Percentiles rank a stretch among this genome's conserved stretches.
These are phyloP conservation scores for Penicillium sp. DNA, from an alignment of 2,329 filamentous ascomycete genomes.

Conservation along the genomic window DNA sequence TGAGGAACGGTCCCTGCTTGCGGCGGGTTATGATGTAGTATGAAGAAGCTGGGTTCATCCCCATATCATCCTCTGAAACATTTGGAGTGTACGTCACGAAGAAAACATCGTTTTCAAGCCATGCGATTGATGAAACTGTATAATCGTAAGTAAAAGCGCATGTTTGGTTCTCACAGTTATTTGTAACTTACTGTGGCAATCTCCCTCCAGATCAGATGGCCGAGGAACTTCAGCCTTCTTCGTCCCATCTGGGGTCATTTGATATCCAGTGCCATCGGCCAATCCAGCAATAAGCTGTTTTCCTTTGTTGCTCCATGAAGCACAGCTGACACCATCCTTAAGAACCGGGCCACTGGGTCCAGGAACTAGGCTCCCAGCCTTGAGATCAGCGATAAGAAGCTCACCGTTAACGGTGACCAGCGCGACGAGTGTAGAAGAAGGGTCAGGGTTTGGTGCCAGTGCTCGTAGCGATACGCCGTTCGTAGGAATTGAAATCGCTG, in stretches of 20 bases:
- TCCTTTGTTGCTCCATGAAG: slow-evolving; percentile 88
- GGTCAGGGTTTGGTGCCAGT: slow-evolving; percentile 75
- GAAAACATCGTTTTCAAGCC: slow-evolving; percentile 87
- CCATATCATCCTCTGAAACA: slow-evolving; percentile 53
- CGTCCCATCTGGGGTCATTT: slow-evolving; percentile 79
- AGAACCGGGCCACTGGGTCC: slow-evolving; percentile 63
- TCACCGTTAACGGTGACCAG: slow-evolving; percentile 78
- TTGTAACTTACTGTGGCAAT: slow-evolving; percentile 61
- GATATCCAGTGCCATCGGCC: slow-evolving; percentile 72
- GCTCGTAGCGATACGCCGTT: slow-evolving; percentile 70
- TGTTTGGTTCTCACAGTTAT: neutral
- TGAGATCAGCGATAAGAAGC: slow-evolving; percentile 78
- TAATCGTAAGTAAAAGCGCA: slow-evolving; percentile 3
- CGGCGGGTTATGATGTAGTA: slow-evolving; percentile 77
- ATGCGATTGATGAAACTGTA: slow-evolving; percentile 71
- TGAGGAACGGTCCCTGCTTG: slow-evolving; percentile 61
- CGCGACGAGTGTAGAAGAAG: slow-evolving; percentile 66
- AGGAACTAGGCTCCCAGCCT: slow-evolving; percentile 58
- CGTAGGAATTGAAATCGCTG: slow-evolving; percentile 73
- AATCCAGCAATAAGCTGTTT: slow-evolving; percentile 90
- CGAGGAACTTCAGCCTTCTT: slow-evolving; percentile 75
- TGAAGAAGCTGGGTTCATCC: slow-evolving; percentile 58
- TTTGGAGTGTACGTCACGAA: slow-evolving; percentile 72
- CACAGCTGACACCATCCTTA: slow-evolving; percentile 73
- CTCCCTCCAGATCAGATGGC: slow-evolving; percentile 63